phyloP scores from a whole-genome alignment of 768 basidiomycete genomes.

The Pleurotus pulmonarius region DNA sequence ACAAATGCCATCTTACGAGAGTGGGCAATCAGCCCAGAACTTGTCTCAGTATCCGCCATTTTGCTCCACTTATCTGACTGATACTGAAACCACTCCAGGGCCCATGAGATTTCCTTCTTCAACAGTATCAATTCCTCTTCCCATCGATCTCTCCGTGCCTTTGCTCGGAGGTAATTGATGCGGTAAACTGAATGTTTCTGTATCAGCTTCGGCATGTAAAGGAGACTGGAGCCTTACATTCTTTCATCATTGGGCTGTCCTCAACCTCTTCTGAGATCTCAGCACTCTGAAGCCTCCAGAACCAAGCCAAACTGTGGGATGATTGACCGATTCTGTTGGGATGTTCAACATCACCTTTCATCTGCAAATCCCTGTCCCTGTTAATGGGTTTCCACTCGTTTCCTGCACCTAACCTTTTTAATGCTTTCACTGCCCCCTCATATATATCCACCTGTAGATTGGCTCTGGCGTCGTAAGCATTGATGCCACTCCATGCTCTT shows the following conservation, averaged over 20 bases:
- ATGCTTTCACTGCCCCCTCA: background rate
- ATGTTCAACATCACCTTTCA: constrained; percentile 3
- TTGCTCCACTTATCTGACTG: background rate
- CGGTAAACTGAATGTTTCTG: constrained; percentile 7
- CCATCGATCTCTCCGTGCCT: constrained; percentile 15
- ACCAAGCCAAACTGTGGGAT: constrained; percentile 4
- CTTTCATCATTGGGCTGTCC: constrained; percentile 1
- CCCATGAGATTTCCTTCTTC: constrained; percentile 17
- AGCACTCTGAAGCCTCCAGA: background rate
- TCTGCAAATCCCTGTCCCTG: background rate
- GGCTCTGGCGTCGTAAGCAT: background rate
- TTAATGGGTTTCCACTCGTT: background rate
- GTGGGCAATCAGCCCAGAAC: background rate
- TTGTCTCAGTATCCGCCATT: background rate
- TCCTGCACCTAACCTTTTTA: background rate
- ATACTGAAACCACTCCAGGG: constrained; percentile 5
- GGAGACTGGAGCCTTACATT: constrained; percentile 2
- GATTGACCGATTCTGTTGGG: constrained; percentile 5
- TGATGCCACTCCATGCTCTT: constrained; percentile 2
- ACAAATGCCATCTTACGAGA: background rate
- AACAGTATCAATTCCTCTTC: constrained; percentile 13
- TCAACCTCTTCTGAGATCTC: background rate
- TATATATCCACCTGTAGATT: constrained; percentile 1
- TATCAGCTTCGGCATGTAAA: background rate
- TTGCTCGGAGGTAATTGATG: constrained; percentile 13